Evolutionary conservation across 192 early-diverging fungal genomes (phyloP).

Genomic region (Powellomyces hirtus): DNA sequence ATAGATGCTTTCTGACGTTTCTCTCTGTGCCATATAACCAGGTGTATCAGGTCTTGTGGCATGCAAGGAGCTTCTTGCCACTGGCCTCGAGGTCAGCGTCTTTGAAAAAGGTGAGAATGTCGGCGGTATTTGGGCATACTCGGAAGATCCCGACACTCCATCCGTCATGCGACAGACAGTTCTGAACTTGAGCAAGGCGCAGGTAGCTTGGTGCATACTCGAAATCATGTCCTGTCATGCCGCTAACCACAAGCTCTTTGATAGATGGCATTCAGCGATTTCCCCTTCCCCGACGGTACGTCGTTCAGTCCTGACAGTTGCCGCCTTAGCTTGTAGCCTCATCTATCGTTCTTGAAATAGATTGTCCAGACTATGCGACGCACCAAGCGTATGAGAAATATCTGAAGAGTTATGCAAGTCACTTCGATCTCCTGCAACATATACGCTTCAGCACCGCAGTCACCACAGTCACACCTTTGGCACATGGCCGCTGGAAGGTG

Average conservation of each 20-base stretch:
- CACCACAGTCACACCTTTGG: conserved; percentile 26
- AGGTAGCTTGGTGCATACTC: conserved; percentile 9
- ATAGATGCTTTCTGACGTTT: no score
- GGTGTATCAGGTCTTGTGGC: conserved; percentile 53
- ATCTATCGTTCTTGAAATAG: neutral
- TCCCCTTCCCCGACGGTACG: conserved; percentile 47
- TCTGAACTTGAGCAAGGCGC: conserved; percentile 53
- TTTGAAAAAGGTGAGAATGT: conserved; percentile 47
- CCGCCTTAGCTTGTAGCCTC: neutral
- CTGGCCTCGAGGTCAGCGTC: conserved; percentile 42
- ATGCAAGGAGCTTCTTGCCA: conserved; percentile 53
- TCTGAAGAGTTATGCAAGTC: conserved; percentile 47
- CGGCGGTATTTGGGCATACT: conserved; percentile 59
- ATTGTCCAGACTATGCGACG: conserved; percentile 53
- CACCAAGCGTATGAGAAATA: conserved; percentile 43
- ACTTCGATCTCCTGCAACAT: conserved; percentile 48
- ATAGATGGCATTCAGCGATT: conserved; percentile 41
- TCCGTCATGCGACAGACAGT: conserved; percentile 55
- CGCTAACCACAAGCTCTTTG: no score
- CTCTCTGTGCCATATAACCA: no score
- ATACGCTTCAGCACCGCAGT: conserved; percentile 53
- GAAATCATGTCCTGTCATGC: conserved; percentile 24
- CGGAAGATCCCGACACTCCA: conserved; percentile 39
- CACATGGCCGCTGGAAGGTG: conserved; percentile 4
- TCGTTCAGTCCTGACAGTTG: neutral